Conservation (phyloP, 2,329 filamentous ascomycete genomes). For the Orbilia blumenaviensis region DNA sequence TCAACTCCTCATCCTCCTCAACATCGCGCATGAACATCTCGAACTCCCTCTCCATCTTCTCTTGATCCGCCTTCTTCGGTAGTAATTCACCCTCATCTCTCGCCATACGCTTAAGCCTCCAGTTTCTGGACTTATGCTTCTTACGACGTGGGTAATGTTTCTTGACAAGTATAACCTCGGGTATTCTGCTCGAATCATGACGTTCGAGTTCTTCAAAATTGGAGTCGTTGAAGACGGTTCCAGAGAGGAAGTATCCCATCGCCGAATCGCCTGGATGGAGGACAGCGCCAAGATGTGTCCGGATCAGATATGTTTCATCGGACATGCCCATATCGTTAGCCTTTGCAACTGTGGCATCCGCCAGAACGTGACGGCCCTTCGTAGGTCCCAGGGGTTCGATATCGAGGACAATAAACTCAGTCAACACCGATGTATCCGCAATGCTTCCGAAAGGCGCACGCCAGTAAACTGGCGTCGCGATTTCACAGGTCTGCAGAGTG, state of each 20-base stretch:
- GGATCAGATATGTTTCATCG: slow-evolving; percentile 85
- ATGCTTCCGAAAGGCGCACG: slow-evolving; percentile 83
- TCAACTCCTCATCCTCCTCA: slow-evolving; percentile 90
- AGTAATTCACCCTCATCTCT: slow-evolving; percentile 88
- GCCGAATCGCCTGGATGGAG: slow-evolving; percentile 89
- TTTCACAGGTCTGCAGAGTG: slow-evolving; percentile 88
- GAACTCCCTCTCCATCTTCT: slow-evolving; percentile 89
- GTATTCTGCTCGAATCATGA: slow-evolving; percentile 76
- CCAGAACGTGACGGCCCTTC: slow-evolving; percentile 83
- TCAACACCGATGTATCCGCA: slow-evolving; percentile 82
- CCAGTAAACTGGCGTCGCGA: slow-evolving; percentile 87
- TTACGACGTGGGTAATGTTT: slow-evolving; percentile 89
- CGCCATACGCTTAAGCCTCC: slow-evolving; percentile 93
- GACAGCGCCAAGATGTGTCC: slow-evolving; percentile 87
- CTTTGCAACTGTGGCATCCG: slow-evolving; percentile 86
- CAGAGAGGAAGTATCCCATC: slow-evolving; percentile 90
- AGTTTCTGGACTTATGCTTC: slow-evolving; percentile 84
- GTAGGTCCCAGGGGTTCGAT: slow-evolving; percentile 80
- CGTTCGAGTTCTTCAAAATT: slow-evolving; percentile 80
- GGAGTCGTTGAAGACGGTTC: slow-evolving; percentile 90
- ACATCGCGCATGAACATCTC: slow-evolving; percentile 97
- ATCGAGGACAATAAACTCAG: slow-evolving; percentile 94
- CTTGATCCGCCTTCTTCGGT: slow-evolving; percentile 86
- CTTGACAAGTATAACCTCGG: slow-evolving; percentile 95
- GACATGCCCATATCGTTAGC: slow-evolving; percentile 87